Evolutionary conservation across 2,329 filamentous ascomycete species (phyloP), one percentile per base, ranked within the genome.

Genomic region (Colletotrichum eremochloae): DNA sequence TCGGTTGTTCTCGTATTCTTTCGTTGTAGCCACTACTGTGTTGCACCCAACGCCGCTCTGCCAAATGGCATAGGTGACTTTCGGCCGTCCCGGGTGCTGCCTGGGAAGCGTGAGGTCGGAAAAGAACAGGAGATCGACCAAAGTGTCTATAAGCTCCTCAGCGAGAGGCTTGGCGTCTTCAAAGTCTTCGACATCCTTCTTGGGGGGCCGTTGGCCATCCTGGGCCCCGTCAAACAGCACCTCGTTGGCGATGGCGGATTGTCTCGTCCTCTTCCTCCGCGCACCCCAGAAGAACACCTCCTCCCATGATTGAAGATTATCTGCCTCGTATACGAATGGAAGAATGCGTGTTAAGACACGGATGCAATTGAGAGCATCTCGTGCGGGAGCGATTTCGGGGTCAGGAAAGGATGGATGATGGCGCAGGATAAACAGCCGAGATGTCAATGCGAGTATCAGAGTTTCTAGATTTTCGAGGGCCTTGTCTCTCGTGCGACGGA

Each of bases 11-110:
- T 99, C 96, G 71, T 94, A 92, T 77, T 98, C 95, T 81, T 94
- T 97, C 64, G 92, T 98, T 4, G 95, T 96, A 12, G 92, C 92
- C 76, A 97, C 91, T 6, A 95, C 90, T 20, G 93, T 94, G 81
- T 97, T 97, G 85, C 96, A 98, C 18, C 96, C 96, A 40, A 99
- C 96, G 60, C 96, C 96, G 79, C 94, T 98, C 84, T 98, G 95
- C 96, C 96, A 99, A 80, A 99, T 98, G 66, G 94, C 93, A 82
- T 96, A 97, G 9, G 92, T 93, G 68, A 98, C 93, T 80, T 96
- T 97, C 74, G 89, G 88, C 78, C 93, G 94, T 66, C 90, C 90
- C 68, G 91, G 87, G 18, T 90, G 87, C 53, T 93, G 89, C 70
- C 87, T 89, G 12, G 96, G 94, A 20, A 98, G 88, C 0, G 96